Percentiles rank a stretch among this genome's conserved stretches.
phyloP scores from a whole-genome alignment of 163 green algal genomes.

The Chlamydomonas reinhardtii region DNA sequence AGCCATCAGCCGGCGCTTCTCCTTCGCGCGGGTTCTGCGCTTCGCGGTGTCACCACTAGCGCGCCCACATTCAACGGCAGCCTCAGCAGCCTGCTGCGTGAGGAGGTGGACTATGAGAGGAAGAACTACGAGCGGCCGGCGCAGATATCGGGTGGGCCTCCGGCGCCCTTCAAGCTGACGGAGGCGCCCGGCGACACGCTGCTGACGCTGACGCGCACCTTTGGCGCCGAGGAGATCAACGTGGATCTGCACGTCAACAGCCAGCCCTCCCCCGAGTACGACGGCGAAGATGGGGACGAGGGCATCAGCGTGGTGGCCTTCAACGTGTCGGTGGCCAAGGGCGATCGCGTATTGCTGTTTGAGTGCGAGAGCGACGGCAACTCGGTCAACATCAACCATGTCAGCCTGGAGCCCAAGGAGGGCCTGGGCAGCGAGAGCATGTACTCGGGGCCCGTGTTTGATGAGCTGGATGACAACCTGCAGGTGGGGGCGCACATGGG shows the following conservation, averaged over 20 bases:
- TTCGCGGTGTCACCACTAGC: slow-evolving; percentile 31
- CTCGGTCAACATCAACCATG: slow-evolving; percentile 72
- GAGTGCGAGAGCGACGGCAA: slow-evolving; percentile 68
- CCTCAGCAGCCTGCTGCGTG: slow-evolving; percentile 44
- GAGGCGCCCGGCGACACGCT: slow-evolving; percentile 74
- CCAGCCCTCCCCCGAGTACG: slow-evolving; percentile 53
- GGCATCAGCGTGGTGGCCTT: slow-evolving; percentile 64
- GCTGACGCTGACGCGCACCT: slow-evolving; percentile 61
- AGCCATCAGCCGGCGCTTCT: slow-evolving; percentile 6
- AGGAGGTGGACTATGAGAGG: slow-evolving; percentile 69
- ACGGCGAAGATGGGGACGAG: slow-evolving; percentile 57
- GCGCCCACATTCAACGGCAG: background rate
- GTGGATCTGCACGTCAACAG: slow-evolving; percentile 74
- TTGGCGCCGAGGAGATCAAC: slow-evolving; percentile 58
- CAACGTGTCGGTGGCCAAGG: slow-evolving; percentile 68
- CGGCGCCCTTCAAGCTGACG: slow-evolving; percentile 66
- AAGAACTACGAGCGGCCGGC: slow-evolving; percentile 63
- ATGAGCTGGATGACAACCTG: slow-evolving; percentile 60
- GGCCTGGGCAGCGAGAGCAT: slow-evolving; percentile 45
- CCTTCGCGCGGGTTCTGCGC: background rate
- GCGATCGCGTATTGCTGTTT: slow-evolving; percentile 60
- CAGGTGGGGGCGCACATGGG: background rate
- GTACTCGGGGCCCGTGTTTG: slow-evolving; percentile 65
- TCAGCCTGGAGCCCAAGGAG: slow-evolving; percentile 65
- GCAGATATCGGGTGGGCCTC: slow-evolving; percentile 62